Evolutionary conservation across 2,329 filamentous ascomycete genomes (phyloP).

Genomic region (Aspergillus tubingensis): DNA sequence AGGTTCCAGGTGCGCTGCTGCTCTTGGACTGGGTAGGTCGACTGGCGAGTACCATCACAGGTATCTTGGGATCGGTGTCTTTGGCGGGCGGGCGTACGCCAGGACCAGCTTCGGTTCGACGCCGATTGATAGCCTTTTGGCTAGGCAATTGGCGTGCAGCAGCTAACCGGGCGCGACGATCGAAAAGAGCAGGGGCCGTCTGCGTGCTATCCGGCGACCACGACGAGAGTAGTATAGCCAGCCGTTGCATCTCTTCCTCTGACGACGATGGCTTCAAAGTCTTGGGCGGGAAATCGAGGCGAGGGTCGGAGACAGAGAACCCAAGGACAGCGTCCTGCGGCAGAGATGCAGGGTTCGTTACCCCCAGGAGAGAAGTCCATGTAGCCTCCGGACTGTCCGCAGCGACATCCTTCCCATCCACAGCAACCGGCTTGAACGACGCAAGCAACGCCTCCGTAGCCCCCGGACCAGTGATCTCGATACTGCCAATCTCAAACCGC

Average conservation of each 20-base stretch:
- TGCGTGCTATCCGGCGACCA: conserved; percentile 66
- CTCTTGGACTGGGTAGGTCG: conserved; percentile 46
- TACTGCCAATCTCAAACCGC: conserved; percentile 71
- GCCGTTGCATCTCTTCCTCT: conserved; percentile 38
- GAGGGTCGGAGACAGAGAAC: conserved; percentile 76
- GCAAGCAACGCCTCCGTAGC: conserved; percentile 76
- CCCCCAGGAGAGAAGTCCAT: conserved; percentile 47
- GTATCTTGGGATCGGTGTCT: conserved; percentile 71
- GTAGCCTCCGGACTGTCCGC: conserved; percentile 38
- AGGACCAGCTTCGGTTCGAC: conserved; percentile 64
- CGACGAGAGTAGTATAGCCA: conserved; percentile 63
- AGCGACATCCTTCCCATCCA: conserved; percentile 20
- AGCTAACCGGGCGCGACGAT: conserved; percentile 64
- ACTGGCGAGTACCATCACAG: conserved; percentile 69
- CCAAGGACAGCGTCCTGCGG: conserved; percentile 69
- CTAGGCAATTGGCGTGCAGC: conserved; percentile 68
- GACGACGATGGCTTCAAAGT: conserved; percentile 48
- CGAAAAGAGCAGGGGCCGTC: conserved; percentile 62
- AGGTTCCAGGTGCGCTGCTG: conserved; percentile 64
- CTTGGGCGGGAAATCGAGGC: conserved; percentile 73
- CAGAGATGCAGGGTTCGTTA: conserved; percentile 70
- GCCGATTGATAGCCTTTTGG: conserved; percentile 78
- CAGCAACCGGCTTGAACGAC: conserved; percentile 58
- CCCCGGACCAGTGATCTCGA: conserved; percentile 70
- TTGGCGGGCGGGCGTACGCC: conserved; percentile 63